Percentiles rank a stretch among this genome's conserved stretches.
These are phyloP conservation scores for Jacaranda mimosifolia DNA, from an alignment of 257 asterid genomes.

Conservation along the genomic window DNA sequence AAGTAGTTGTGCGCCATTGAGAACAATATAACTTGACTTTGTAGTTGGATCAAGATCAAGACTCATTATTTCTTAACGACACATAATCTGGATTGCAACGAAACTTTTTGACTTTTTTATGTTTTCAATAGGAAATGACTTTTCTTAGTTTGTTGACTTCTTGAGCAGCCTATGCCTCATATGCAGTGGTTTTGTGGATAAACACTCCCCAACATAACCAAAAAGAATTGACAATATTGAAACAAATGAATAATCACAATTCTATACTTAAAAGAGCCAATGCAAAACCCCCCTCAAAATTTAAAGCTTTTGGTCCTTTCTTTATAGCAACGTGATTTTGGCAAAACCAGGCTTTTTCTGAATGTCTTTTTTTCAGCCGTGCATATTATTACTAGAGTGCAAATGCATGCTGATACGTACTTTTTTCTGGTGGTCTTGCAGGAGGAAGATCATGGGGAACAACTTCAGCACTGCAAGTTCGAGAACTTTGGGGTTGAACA, in stretches of 20 bases:
- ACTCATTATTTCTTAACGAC: not conserved
- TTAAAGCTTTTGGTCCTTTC: too few species aligned
- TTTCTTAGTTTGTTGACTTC: not conserved
- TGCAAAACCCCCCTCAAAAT: too few species aligned
- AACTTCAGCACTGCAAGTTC: constrained; percentile 27
- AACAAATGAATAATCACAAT: too few species aligned
- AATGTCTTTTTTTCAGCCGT: too few species aligned
- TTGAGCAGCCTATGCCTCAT: not conserved
- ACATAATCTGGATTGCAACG: not conserved
- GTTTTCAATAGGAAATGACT: not conserved
- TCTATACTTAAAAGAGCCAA: too few species aligned
- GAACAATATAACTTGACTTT: not conserved
- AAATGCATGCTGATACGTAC: not conserved
- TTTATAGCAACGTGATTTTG: too few species aligned
- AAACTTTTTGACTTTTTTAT: not conserved
- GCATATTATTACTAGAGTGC: not conserved
- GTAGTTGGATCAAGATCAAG: not conserved
- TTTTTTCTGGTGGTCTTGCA: not conserved
- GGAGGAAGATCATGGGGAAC: constrained; percentile 13
- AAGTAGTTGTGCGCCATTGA: not conserved
- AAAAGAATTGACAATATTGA: not conserved
- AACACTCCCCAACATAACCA: not conserved
- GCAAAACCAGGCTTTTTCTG: too few species aligned
- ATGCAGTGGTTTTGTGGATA: not conserved
- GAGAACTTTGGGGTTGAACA: constrained; percentile 16